Percentiles rank a stretch among this genome's conserved stretches.
phyloP scores from a whole-genome alignment of 768 basidiomycete species.

The Pisolithus sp. region DNA sequence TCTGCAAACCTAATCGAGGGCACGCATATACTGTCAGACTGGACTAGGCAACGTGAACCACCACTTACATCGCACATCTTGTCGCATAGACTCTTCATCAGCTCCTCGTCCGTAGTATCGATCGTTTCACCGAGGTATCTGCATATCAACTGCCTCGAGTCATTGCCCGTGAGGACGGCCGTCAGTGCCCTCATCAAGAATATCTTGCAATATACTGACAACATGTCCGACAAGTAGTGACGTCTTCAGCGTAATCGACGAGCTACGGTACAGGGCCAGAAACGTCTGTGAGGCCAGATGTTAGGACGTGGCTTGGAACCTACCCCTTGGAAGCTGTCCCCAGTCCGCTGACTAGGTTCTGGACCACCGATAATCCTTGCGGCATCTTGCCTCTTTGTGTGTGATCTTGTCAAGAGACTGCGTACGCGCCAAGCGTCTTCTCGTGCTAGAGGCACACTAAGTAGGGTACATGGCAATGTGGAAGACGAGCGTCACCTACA shows the following conservation, averaged over 20 bases:
- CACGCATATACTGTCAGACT: neutral
- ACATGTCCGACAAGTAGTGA: conserved; percentile 62
- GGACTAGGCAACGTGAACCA: conserved; percentile 7
- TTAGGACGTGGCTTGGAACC: conserved; percentile 11
- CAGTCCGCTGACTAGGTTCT: conserved; percentile 60
- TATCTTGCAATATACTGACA: conserved; percentile 33
- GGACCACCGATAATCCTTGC: conserved; percentile 44
- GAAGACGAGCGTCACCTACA: conserved; percentile 37
- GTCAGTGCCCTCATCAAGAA: neutral
- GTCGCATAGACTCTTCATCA: conserved; percentile 51
- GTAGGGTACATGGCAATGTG: neutral
- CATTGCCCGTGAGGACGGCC: neutral
- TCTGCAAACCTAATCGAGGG: conserved; percentile 60
- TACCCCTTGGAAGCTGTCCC: conserved; percentile 59
- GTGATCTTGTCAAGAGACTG: conserved; percentile 42
- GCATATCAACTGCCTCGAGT: conserved; percentile 53
- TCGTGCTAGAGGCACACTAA: conserved; percentile 43
- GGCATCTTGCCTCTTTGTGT: conserved; percentile 38
- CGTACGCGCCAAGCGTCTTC: conserved; percentile 61
- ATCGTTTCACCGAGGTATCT: conserved; percentile 75
- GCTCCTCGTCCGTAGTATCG: conserved; percentile 38
- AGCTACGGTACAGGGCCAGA: conserved; percentile 26
- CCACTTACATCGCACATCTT: conserved; percentile 73
- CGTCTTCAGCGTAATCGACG: conserved; percentile 52
- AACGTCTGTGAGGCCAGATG: conserved; percentile 22